Conservation (phyloP, 1,284 basidiomycete genomes). For the Cryptococcus sp. region DNA sequence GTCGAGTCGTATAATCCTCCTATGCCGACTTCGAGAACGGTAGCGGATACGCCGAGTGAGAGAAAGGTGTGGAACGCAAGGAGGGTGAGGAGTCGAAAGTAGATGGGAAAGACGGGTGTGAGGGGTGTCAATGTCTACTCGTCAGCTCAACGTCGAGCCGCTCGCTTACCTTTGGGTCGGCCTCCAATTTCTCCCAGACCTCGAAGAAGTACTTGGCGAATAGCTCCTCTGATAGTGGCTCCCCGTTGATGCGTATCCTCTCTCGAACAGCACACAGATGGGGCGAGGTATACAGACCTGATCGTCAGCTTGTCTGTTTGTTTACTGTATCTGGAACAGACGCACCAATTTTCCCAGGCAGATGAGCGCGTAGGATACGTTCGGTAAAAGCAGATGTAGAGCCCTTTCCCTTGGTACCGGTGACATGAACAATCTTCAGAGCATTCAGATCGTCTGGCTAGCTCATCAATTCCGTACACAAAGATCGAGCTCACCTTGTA, state of each 20-base stretch:
- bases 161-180: constrained; percentile 65
- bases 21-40: constrained; percentile 93
- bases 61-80: constrained; percentile 90
- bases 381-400: constrained; percentile 91
- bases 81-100: constrained; percentile 90
- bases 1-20: constrained; percentile 94
- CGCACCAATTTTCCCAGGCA: constrained; percentile 36
- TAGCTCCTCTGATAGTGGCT: constrained; percentile 76
- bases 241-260: constrained; percentile 88
- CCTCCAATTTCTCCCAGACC: constrained; percentile 82
- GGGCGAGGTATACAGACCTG: constrained; percentile 92
- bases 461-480: background rate
- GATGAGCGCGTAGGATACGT: constrained; percentile 36
- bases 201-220: constrained; percentile 94
- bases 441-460: constrained; percentile 77
- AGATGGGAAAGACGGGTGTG: constrained; percentile 66
- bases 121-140: constrained; percentile 49
- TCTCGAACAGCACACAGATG: constrained; percentile 95
- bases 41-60: constrained; percentile 66
- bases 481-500: constrained; percentile 59
- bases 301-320: background rate
- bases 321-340: too few relatives aligned
- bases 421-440: constrained; percentile 92
- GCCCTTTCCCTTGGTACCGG: constrained; percentile 98
- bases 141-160: too few relatives aligned